phyloP scores from a whole-genome alignment of 352 stramenopile genomes.

The Pythium oligandrum region DNA sequence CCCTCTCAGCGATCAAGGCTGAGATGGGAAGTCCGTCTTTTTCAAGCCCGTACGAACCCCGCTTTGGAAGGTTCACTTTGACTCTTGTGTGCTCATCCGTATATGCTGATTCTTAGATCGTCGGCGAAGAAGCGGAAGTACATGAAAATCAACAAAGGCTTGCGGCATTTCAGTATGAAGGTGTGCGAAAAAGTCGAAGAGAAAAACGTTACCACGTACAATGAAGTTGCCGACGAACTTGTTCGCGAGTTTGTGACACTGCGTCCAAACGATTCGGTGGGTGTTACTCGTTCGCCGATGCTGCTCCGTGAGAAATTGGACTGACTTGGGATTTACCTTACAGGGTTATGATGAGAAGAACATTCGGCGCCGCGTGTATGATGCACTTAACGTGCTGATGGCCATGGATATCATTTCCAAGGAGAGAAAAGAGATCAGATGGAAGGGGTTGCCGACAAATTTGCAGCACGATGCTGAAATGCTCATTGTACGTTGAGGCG shows the following conservation, averaged over 20 bases:
- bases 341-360: slow-evolving; percentile 94
- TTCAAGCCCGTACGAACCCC: slow-evolving; percentile 44
- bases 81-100: slow-evolving; percentile 5
- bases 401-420: slow-evolving; percentile 98
- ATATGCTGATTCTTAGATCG: slow-evolving; percentile 19
- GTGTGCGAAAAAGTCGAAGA: slow-evolving; percentile 96
- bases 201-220: slow-evolving; percentile 94
- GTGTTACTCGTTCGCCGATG: not conserved
- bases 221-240: slow-evolving; percentile 93
- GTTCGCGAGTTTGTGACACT: slow-evolving; percentile 87
- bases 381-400: slow-evolving; percentile 97
- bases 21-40: slow-evolving; percentile 43
- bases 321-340: not conserved
- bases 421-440: slow-evolving; percentile 92
- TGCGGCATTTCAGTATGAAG: slow-evolving; percentile 95
- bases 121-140: slow-evolving; percentile 77
- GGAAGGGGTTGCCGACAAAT: slow-evolving; percentile 77
- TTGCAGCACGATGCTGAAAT: slow-evolving; percentile 85
- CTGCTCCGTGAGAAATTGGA: not conserved
- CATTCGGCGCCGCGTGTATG: slow-evolving; percentile 95
- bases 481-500: slow-evolving; percentile 49
- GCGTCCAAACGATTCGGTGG: slow-evolving; percentile 69
- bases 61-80: not conserved
- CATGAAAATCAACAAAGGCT: slow-evolving; percentile 87
- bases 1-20: slow-evolving; percentile 18